A percentile compares a stretch with the other conserved stretches of the same genome.
phyloP scores from a whole-genome alignment of 2,329 filamentous ascomycete genomes.

The Fusarium sp. region DNA sequence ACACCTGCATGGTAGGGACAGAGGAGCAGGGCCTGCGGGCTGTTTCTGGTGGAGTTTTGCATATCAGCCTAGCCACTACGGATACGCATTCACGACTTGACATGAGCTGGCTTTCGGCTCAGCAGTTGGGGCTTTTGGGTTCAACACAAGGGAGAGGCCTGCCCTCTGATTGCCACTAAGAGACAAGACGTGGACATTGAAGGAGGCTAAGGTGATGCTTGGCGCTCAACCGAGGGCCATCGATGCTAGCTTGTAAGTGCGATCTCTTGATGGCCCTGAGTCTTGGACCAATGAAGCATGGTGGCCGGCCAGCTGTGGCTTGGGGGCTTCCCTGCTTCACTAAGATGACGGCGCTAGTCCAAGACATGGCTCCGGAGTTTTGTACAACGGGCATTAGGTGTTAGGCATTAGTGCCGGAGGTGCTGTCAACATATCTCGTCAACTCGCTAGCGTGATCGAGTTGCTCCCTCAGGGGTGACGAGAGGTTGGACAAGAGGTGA shows the following conservation, averaged over 20 bases:
- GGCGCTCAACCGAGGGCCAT: slow-evolving; percentile 15
- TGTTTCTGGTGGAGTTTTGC: slow-evolving; percentile 32
- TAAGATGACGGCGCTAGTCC: slow-evolving; percentile 19
- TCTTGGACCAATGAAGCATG: slow-evolving; percentile 29
- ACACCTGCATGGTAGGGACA: slow-evolving; percentile 8
- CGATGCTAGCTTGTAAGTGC: slow-evolving; percentile 9
- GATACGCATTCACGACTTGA: slow-evolving; percentile 6
- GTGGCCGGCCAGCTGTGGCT: slow-evolving; percentile 17
- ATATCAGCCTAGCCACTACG: slow-evolving; percentile 16
- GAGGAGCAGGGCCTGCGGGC: not conserved
- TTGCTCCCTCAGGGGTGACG: slow-evolving; percentile 21
- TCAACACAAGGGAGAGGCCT: slow-evolving; percentile 28
- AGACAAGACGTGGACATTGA: slow-evolving; percentile 13
- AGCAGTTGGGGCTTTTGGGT: slow-evolving; percentile 19
- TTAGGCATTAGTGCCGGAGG: slow-evolving; percentile 20
- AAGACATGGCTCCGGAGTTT: slow-evolving; percentile 27
- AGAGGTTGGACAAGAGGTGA: slow-evolving; percentile 21
- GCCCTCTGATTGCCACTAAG: slow-evolving; percentile 23
- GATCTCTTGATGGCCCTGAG: slow-evolving; percentile 10
- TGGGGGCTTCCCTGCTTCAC: slow-evolving; percentile 11
- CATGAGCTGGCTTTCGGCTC: slow-evolving; percentile 9
- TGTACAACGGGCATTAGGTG: slow-evolving; percentile 25
- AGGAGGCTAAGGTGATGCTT: slow-evolving; percentile 9
- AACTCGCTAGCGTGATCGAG: slow-evolving; percentile 14
- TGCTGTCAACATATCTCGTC: slow-evolving; percentile 30